Evolutionary conservation across 805 yeast genomes (phyloP).

Genomic region (Yamadazyma sp.): DNA sequence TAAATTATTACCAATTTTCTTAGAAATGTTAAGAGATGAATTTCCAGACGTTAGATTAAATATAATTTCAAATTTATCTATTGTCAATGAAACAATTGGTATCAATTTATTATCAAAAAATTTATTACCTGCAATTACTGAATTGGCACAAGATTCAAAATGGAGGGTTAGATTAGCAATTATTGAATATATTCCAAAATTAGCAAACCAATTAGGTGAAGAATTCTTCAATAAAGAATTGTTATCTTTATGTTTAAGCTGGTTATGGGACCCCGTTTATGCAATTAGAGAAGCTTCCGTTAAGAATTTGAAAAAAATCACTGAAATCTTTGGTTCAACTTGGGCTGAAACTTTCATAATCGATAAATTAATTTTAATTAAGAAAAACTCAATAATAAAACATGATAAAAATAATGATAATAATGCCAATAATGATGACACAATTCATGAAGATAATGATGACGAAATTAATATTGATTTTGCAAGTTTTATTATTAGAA

Average conservation of each 20-base stretch:
- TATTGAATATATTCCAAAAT: conserved; percentile 90
- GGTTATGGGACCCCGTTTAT: conserved; percentile 98
- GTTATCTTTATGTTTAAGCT: conserved; percentile 87
- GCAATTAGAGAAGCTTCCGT: conserved; percentile 98
- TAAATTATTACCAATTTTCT: conserved; percentile 78
- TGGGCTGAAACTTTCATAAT: conserved; percentile 91
- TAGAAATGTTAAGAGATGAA: conserved; percentile 94
- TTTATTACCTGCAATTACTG: conserved; percentile 91
- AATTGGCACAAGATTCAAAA: conserved; percentile 91
- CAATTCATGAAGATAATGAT: conserved; percentile 20
- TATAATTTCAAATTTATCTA: conserved; percentile 86
- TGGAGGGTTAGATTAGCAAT: conserved; percentile 98
- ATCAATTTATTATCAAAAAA: conserved; percentile 83
- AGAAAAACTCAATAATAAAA: conserved; percentile 14
- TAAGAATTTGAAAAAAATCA: conserved; percentile 69
- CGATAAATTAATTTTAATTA: conserved; percentile 56
- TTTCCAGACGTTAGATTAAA: conserved; percentile 94
- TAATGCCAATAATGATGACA: conserved; percentile 12
- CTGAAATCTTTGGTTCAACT: conserved; percentile 83
- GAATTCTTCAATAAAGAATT: conserved; percentile 90
- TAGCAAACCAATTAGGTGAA: conserved; percentile 92
- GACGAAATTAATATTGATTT: conserved; percentile 37
- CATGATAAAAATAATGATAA: conserved; percentile 12
- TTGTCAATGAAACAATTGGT: conserved; percentile 92
- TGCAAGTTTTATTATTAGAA: conserved; percentile 82